Evolutionary conservation across 441 rosid genomes (phyloP).

Genomic region (Bruguiera hainesii): DNA sequence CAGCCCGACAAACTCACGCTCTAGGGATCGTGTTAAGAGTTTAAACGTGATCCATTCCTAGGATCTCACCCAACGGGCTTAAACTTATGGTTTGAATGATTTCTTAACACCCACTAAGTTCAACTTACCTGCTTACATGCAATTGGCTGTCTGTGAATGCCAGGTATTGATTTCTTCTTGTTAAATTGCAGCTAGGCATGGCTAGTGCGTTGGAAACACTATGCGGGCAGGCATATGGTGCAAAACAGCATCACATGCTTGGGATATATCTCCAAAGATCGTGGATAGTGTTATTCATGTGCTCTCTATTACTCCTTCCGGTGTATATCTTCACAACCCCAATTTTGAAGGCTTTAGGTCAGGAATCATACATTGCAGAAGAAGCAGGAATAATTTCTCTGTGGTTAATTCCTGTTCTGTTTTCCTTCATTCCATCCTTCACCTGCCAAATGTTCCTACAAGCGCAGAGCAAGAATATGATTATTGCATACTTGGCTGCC

Average conservation of each 20-base stretch:
- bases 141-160: neutral
- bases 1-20: too few species aligned
- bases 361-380: conserved; percentile 40
- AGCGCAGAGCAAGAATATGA: conserved; percentile 74
- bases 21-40: too few species aligned
- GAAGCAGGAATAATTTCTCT: conserved; percentile 37
- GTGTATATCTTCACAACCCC: conserved; percentile 49
- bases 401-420: conserved; percentile 49
- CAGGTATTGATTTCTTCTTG: neutral
- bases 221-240: conserved; percentile 86
- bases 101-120: neutral
- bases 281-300: conserved; percentile 48
- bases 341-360: conserved; percentile 52
- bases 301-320: conserved; percentile 49
- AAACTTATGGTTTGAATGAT: neutral
- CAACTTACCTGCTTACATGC: neutral
- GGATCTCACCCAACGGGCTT: neutral
- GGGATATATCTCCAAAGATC: conserved; percentile 81
- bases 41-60: too few species aligned
- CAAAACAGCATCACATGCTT: conserved; percentile 70
- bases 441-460: conserved; percentile 85
- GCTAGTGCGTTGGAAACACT: conserved; percentile 78
- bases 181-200: conserved; percentile 63
- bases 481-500: conserved; percentile 64
- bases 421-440: conserved; percentile 42